These are phyloP conservation scores for Cyclotella baltica DNA, from an alignment of 108 stramenopile species.

Conservation along the genomic window DNA sequence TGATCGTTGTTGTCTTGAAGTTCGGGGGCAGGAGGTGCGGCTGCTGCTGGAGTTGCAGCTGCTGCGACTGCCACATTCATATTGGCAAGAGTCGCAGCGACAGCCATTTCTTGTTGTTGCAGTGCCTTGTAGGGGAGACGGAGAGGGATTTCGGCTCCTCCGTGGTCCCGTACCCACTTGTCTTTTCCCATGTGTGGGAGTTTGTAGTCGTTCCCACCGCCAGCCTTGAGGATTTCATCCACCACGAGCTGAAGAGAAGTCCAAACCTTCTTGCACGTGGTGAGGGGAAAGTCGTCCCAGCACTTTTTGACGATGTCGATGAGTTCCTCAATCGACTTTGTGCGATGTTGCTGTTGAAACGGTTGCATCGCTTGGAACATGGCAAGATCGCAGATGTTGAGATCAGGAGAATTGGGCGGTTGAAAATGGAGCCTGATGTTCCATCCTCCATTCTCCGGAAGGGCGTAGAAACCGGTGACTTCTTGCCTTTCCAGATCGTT, in stretches of 20 bases:
- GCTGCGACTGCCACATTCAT: not conserved
- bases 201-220: slow-evolving; percentile 20
- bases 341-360: slow-evolving; percentile 13
- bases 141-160: not conserved
- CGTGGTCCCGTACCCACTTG: slow-evolving; percentile 1
- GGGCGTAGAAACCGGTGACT: not conserved
- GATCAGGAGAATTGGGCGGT: slow-evolving; percentile 19
- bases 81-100: too few species aligned
- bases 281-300: slow-evolving; percentile 7
- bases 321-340: slow-evolving; percentile 17
- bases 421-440: not conserved
- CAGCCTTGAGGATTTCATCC: not conserved
- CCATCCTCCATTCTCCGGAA: not conserved
- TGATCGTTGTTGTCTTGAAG: too few species aligned
- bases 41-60: not conserved
- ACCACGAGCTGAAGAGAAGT: slow-evolving; percentile 13
- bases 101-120: not conserved
- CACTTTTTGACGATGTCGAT: not conserved
- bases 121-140: slow-evolving; percentile 7
- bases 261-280: slow-evolving; percentile 21
- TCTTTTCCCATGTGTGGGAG: slow-evolving; percentile 20
- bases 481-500: not conserved
- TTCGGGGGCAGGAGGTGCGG: too few species aligned
- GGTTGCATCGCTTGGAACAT: slow-evolving; percentile 24
- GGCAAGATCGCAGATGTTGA: slow-evolving; percentile 24